A percentile compares a stretch with the other conserved stretches of the same genome.
phyloP scores from a whole-genome alignment of 108 stramenopile species.

The Nitzschia sp. region DNA sequence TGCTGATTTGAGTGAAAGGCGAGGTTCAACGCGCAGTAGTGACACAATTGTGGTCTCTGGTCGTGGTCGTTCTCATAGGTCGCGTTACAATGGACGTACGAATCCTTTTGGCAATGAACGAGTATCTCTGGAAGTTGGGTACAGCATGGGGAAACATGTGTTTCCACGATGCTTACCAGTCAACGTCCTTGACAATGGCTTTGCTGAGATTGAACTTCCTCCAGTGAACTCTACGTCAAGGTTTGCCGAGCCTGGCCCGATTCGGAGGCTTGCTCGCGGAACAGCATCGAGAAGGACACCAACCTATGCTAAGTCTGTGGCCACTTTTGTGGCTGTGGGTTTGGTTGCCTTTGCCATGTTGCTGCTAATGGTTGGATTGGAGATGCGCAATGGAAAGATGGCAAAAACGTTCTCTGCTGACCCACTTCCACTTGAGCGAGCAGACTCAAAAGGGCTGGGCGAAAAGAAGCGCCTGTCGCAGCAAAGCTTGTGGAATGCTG shows the following conservation, averaged over 20 bases:
- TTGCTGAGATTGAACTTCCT: neutral
- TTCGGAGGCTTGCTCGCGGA: neutral
- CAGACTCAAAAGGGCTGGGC: too few species aligned
- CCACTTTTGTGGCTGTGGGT: neutral
- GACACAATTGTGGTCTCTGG: neutral
- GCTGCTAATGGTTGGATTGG: neutral
- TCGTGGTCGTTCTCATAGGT: neutral
- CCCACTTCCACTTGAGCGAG: too few species aligned
- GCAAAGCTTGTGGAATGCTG: conserved; percentile 44
- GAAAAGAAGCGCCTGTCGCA: conserved; percentile 18
- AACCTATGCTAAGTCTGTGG: too few species aligned
- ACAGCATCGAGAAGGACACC: neutral
- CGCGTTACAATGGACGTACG: neutral
- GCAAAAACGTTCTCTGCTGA: too few species aligned
- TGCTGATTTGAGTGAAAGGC: conserved; percentile 33
- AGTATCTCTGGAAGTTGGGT: conserved; percentile 52
- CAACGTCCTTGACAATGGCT: neutral
- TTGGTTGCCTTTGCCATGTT: neutral
- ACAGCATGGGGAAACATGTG: conserved; percentile 33
- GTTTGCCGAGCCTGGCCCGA: neutral
- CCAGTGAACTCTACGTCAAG: neutral
- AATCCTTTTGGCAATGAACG: conserved; percentile 11
- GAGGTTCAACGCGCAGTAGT: neutral
- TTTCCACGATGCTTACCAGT: conserved; percentile 12
- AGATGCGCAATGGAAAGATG: neutral